These are phyloP conservation scores for Linnemannia elongata DNA, from an alignment of 192 early-diverging fungal genomes.

Conservation along the genomic window DNA sequence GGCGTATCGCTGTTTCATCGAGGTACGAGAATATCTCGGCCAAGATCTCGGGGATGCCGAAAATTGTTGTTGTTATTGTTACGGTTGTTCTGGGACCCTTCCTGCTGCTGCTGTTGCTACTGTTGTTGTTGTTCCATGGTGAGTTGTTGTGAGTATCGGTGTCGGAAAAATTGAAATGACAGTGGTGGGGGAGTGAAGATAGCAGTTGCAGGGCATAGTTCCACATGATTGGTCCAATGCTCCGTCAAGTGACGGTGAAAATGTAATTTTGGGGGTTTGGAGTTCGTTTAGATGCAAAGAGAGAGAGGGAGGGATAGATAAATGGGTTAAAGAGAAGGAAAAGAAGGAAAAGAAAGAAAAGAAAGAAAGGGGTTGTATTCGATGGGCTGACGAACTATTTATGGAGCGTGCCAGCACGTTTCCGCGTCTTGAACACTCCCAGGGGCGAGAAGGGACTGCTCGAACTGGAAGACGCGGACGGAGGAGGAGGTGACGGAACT, in stretches of 20 bases:
- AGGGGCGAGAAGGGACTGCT: slow-evolving; percentile 23
- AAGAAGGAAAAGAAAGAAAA: background rate
- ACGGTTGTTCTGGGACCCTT: background rate
- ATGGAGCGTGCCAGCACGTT: slow-evolving; percentile 44
- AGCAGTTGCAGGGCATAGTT: background rate
- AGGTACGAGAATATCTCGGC: background rate
- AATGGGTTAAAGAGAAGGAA: background rate
- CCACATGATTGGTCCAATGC: background rate
- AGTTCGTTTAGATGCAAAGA: no score
- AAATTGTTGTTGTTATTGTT: background rate
- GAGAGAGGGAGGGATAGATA: background rate
- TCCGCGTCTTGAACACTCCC: slow-evolving; percentile 46
- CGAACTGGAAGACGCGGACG: background rate
- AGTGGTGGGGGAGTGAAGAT: background rate
- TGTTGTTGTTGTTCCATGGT: background rate
- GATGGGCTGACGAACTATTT: background rate
- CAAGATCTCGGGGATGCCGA: background rate
- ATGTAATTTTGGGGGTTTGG: background rate
- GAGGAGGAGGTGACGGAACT: background rate
- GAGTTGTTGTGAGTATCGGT: background rate
- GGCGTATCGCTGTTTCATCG: background rate
- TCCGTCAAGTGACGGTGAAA: background rate
- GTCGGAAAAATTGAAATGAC: background rate
- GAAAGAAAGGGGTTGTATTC: slow-evolving; percentile 3
- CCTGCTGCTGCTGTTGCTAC: background rate